phyloP scores from a whole-genome alignment of 768 basidiomycete genomes.

The Lactifluus hygrophoroides region DNA sequence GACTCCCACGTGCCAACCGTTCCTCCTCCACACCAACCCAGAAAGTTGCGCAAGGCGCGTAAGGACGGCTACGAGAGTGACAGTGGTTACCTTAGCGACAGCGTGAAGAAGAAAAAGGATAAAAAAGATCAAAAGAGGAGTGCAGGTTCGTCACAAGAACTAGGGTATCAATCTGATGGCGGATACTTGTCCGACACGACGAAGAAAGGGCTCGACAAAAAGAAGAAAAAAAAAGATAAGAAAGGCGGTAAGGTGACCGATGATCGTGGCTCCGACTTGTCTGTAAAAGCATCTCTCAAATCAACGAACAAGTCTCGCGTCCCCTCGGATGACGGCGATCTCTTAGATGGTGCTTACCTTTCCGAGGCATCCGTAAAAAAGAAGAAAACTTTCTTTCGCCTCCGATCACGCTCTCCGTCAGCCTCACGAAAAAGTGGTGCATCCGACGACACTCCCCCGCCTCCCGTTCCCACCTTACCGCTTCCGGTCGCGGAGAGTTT shows the following conservation, averaged over 20 bases:
- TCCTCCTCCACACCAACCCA: slow-evolving; percentile 19
- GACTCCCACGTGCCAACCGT: not conserved
- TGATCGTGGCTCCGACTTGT: not conserved
- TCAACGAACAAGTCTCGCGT: slow-evolving; percentile 18
- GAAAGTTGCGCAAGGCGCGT: slow-evolving; percentile 24
- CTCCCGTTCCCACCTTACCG: slow-evolving; percentile 16
- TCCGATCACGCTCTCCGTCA: slow-evolving; percentile 11
- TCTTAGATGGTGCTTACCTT: slow-evolving; percentile 28
- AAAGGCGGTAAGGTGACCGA: slow-evolving; percentile 14
- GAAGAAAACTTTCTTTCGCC: slow-evolving; percentile 22
- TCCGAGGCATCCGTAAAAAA: slow-evolving; percentile 27
- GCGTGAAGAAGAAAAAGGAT: slow-evolving; percentile 25
- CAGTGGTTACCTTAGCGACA: slow-evolving; percentile 25
- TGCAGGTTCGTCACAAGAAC: slow-evolving; percentile 15
- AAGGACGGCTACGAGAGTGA: slow-evolving; percentile 27
- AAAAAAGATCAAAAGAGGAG: slow-evolving; percentile 22
- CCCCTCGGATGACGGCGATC: slow-evolving; percentile 18
- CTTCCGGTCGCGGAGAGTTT: slow-evolving; percentile 3
- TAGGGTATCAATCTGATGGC: slow-evolving; percentile 29
- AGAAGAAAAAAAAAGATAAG: slow-evolving; percentile 18
- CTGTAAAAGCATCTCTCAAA: not conserved
- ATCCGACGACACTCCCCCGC: not conserved
- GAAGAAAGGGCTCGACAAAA: slow-evolving; percentile 13
- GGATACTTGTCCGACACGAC: slow-evolving; percentile 22
- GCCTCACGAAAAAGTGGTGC: slow-evolving; percentile 3